Conservation (phyloP, 805 yeast species). For the Wickerhamomyces ciferrii region DNA sequence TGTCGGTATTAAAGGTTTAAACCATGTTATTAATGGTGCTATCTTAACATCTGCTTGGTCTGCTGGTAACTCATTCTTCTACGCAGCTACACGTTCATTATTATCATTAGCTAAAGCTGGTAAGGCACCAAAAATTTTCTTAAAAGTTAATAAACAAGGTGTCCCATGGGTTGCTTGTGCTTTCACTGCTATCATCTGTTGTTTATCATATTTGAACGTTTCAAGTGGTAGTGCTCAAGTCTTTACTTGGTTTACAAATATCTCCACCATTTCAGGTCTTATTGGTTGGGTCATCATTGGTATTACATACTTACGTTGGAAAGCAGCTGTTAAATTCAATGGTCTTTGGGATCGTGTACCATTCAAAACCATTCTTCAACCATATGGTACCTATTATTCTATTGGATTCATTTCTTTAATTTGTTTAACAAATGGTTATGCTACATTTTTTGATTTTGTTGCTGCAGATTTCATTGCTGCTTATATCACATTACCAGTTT, state of each 20-base stretch:
- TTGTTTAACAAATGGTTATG: slow-evolving; percentile 69
- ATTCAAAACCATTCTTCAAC: slow-evolving; percentile 50
- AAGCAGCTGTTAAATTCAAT: slow-evolving; percentile 55
- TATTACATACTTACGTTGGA: slow-evolving; percentile 62
- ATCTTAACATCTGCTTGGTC: slow-evolving; percentile 75
- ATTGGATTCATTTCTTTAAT: slow-evolving; percentile 43
- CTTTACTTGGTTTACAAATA: slow-evolving; percentile 69
- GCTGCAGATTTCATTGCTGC: slow-evolving; percentile 62
- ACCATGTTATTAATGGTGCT: slow-evolving; percentile 74
- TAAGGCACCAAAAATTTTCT: slow-evolving; percentile 65
- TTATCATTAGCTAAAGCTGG: slow-evolving; percentile 70
- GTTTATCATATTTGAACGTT: slow-evolving; percentile 66
- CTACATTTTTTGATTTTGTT: slow-evolving; percentile 41
- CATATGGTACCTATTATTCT: slow-evolving; percentile 52
- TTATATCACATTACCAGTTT: slow-evolving; percentile 59
- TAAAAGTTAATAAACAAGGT: slow-evolving; percentile 60
- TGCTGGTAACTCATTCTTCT: slow-evolving; percentile 77
- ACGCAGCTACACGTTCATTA: slow-evolving; percentile 69
- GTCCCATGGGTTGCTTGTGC: slow-evolving; percentile 56
- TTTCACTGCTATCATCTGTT: slow-evolving; percentile 37
- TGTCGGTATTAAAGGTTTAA: slow-evolving; percentile 61
- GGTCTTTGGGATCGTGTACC: slow-evolving; percentile 51
- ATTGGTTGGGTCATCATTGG: slow-evolving; percentile 72
- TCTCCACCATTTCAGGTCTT: slow-evolving; percentile 72
- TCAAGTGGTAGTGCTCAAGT: slow-evolving; percentile 50